A percentile compares a stretch with the other conserved stretches of the same genome.
Conservation (phyloP, 2,329 filamentous ascomycete genomes). For the Aspergillus fijiensis region DNA sequence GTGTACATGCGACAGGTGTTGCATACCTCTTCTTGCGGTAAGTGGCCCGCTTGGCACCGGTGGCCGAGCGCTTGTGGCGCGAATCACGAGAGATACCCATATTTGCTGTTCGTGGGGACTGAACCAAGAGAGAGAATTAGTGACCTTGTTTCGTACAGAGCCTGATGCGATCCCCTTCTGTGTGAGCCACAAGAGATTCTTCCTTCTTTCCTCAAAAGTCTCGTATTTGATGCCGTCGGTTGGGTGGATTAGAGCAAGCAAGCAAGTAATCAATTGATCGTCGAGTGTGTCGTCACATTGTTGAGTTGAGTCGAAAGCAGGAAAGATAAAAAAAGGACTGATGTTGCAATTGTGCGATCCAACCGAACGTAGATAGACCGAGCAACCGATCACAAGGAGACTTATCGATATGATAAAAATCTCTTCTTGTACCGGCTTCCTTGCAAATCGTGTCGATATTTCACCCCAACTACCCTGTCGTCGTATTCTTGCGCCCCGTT, state of each 20-base stretch:
- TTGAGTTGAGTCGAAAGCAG: not conserved
- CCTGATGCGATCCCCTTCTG: constrained; percentile 1
- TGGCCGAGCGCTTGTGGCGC: constrained; percentile 99
- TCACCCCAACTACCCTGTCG: not conserved
- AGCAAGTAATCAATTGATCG: not conserved
- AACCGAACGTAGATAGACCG: not conserved
- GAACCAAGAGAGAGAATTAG: constrained; percentile 12
- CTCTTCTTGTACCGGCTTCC: not conserved
- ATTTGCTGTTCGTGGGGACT: constrained; percentile 67
- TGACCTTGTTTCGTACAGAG: constrained; percentile 2
- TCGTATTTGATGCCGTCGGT: not conserved
- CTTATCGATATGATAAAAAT: not conserved
- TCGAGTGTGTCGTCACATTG: not conserved
- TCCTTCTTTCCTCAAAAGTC: not conserved
- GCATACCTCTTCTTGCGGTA: constrained; percentile 67
- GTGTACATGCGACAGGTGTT: constrained; percentile 44
- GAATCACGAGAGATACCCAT: constrained; percentile 99
- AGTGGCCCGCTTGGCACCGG: constrained; percentile 95
- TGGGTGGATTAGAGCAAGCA: not conserved
- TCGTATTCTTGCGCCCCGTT: not conserved
- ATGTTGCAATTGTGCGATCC: not conserved
- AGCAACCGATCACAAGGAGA: not conserved
- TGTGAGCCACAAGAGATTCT: not conserved
- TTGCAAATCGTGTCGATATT: not conserved
- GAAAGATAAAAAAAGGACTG: not conserved